These are phyloP conservation scores for Didymella lethalis DNA, from an alignment of 2,329 filamentous ascomycete species.

Conservation along the genomic window DNA sequence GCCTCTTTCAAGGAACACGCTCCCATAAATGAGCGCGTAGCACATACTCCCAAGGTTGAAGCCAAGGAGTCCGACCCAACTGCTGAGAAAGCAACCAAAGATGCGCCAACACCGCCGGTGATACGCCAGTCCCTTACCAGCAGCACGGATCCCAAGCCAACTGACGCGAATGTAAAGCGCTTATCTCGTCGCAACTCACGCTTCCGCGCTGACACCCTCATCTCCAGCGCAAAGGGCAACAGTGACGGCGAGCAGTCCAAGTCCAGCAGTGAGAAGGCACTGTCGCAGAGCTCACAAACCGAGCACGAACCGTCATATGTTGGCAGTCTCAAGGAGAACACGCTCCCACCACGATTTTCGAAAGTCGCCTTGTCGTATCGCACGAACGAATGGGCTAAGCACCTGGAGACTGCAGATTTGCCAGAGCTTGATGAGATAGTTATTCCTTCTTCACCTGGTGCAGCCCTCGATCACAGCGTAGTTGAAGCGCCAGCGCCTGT, in stretches of 20 bases:
- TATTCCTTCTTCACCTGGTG: conserved; percentile 55
- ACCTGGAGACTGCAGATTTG: conserved; percentile 77
- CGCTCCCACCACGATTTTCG: conserved; percentile 75
- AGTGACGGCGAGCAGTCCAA: conserved; percentile 42
- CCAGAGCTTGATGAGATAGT: conserved; percentile 71
- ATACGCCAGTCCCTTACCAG: conserved; percentile 35
- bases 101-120: conserved; percentile 3
- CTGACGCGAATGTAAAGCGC: conserved; percentile 18
- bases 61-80: background rate
- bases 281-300: conserved; percentile 35
- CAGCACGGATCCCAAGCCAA: conserved; percentile 45
- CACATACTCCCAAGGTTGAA: background rate
- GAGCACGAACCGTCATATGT: conserved; percentile 52
- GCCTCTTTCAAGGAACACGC: conserved; percentile 1
- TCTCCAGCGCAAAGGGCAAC: conserved; percentile 28
- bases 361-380: conserved; percentile 82
- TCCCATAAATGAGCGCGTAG: background rate
- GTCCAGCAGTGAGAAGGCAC: conserved; percentile 51
- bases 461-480: conserved; percentile 46
- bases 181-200: conserved; percentile 23
- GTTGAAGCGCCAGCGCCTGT: conserved; percentile 65
- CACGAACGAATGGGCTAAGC: conserved; percentile 96
- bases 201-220: conserved; percentile 31
- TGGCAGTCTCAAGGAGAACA: conserved; percentile 55
- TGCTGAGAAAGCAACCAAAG: background rate